A percentile compares a stretch with the other conserved stretches of the same genome.
Conservation (phyloP, 169 alveolate genomes). For the Plasmodium inui region DNA sequence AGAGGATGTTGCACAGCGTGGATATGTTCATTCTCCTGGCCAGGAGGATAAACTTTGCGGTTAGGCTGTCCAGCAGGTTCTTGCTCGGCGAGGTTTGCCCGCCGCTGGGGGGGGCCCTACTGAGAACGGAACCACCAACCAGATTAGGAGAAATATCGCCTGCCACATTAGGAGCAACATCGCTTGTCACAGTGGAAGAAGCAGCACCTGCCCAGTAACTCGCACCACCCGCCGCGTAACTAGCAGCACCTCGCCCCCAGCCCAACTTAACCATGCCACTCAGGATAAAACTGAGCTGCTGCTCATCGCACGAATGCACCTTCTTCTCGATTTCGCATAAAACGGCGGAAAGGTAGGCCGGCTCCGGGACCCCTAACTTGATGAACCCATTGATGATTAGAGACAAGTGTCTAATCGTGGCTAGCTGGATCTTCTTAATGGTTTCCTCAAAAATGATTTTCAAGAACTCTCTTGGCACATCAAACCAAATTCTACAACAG, state of each 20-base stretch:
- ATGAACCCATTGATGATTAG: conserved; percentile 53
- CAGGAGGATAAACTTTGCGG: conserved; percentile 30
- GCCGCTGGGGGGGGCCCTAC: neutral
- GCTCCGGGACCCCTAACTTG: conserved; percentile 32
- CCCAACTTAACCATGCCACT: conserved; percentile 33
- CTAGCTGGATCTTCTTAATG: conserved; percentile 17
- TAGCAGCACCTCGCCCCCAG: neutral
- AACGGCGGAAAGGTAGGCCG: conserved; percentile 9
- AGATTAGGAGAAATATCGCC: neutral
- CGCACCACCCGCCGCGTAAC: neutral
- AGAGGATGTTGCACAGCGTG: conserved; percentile 47
- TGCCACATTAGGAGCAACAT: neutral
- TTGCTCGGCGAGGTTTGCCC: neutral
- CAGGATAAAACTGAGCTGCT: conserved; percentile 48
- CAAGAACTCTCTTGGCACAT: conserved; percentile 37
- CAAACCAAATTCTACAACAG: conserved; percentile 57
- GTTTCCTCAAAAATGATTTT: conserved; percentile 57
- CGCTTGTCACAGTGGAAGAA: neutral
- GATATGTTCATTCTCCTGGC: conserved; percentile 69
- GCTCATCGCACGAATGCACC: conserved; percentile 64
- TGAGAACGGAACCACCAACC: neutral
- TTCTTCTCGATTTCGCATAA: conserved; percentile 52
- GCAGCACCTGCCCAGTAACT: neutral
- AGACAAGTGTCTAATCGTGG: conserved; percentile 60
- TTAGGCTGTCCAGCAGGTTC: conserved; percentile 6